Base-by-base conservation (phyloP, 2,329 filamentous ascomycete species). In the Achaetomium macrosporum region DNA sequence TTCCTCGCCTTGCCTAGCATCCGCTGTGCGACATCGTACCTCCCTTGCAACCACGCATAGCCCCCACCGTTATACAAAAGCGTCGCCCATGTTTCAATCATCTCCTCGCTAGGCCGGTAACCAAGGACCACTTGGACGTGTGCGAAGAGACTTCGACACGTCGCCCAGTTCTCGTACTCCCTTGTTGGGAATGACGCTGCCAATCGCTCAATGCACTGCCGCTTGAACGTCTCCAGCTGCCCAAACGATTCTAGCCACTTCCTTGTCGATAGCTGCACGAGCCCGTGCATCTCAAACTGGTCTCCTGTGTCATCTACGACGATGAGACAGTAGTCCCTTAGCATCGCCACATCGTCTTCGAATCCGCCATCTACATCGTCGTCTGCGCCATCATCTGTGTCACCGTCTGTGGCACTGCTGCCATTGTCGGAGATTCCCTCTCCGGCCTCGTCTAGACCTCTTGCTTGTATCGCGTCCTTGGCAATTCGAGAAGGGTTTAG, bases 251-350 rank as follows among this genome's bases (percentile, higher is more conserved):
- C 46, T 15, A 71, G 60, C 69, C 68, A 72, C 40, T 51, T 62
- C 50, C 62, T 64, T 10, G 61, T 71, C 25, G 68, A 61, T 25
- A 73, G 54, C 56, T 73, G 69, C 19, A 75, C 72, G 3, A 76
- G 63, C 8, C 54, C 41, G 58, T 76, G 73, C 70, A 76, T 75
- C 54, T 71, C 66, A 45, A 71, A 73, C 1, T 50, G 47, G 13
- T 55, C 61, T 1, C 57, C 56, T 16, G 47, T 16, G 30, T 53
- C 56, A n/a, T 50, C 61, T 12, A 49, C 46, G 1, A 52, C 47
- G 10, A 76, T 57, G 5, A 76, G 65, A 1, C 62, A 71, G 57
- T 65, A 76, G 47, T 68, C 59, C 41, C 60, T 57, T 10, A 76
- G 61, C 2, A 61, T 57, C 1, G 53, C 31, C 1, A 75, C 47